Evolutionary conservation across 768 basidiomycete species (phyloP), one percentile per base, ranked within the genome.

Genomic region (Daedaleopsis sinensis): DNA sequence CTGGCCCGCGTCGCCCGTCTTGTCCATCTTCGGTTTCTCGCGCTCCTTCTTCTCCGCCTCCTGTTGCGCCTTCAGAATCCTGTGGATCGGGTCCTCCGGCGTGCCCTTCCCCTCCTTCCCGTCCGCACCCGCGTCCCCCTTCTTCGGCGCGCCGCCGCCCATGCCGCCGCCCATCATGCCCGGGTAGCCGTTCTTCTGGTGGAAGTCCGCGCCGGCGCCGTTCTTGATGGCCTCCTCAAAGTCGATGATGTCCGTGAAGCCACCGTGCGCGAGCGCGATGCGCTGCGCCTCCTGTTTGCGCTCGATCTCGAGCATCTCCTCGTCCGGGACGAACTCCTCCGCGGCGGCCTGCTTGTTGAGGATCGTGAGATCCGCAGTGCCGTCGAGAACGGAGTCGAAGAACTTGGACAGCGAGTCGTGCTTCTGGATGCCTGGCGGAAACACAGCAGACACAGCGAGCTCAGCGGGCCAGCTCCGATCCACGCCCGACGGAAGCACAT

Each of bases 341-440:
- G 69, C 60, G 52, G 73, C 72, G 42, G 79, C 73, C 66, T 75
- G 27, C 65, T 69, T 75, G 62, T 79, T 79, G 61, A 76, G 61
- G 19, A 71, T 70, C 16, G 74, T 73, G 55, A 90, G 78, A 65
- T 89, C 83, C 2, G 78, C 84, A 4, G 86, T 84, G 55, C 90
- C 90, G 60, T 90, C 86, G 18, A 90, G 68, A 38, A 92, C 78
- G 0, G 87, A 84, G 65, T 84, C 87, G 71, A 90, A 88, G 77
- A 89, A 91, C 67, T 86, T 85, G 62, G 82, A 82, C 43, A 96
- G 77, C 2, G 89, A 80, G 55, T 93, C 90, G 64, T 85, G 81
- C 76, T 96, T 96, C 68, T 80, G 81, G 38, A 80, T 73, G 44
- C 93, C 93, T 90, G 67, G 8, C 24, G 15, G 47, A 43, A 12